These are phyloP conservation scores for Trichoderma sp. DNA, from an alignment of 2,329 filamentous ascomycete genomes.

Conservation along the genomic window DNA sequence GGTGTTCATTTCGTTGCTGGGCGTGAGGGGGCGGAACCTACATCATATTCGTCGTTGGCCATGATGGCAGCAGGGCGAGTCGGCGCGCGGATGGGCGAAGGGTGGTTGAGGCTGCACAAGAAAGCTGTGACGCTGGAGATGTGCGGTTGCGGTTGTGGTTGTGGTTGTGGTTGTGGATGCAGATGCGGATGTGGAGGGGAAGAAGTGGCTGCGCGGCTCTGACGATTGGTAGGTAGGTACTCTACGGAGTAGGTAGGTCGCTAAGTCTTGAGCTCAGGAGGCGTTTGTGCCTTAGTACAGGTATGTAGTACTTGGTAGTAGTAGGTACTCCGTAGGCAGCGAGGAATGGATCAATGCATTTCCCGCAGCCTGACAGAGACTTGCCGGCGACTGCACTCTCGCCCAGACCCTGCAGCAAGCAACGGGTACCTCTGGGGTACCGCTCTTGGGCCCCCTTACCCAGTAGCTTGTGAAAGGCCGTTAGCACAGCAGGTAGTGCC, in stretches of 20 bases:
- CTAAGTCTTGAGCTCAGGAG: constrained; percentile 22
- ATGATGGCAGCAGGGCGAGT: constrained; percentile 53
- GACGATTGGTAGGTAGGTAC: constrained; percentile 10
- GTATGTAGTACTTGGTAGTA: no score
- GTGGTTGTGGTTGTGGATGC: constrained; percentile 16
- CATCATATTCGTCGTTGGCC: constrained; percentile 99
- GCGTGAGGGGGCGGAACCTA: constrained; percentile 50
- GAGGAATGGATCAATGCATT: constrained; percentile 8
- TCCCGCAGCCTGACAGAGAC: neutral
- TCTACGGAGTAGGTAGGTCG: neutral
- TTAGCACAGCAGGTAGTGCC: constrained; percentile 6
- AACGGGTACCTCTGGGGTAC: neutral
- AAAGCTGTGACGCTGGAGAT: constrained; percentile 10
- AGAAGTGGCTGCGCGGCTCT: constrained; percentile 21
- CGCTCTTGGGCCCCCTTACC: neutral
- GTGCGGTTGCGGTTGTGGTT: constrained; percentile 17
- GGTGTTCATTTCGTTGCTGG: neutral
- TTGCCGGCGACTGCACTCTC: neutral
- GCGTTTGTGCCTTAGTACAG: no score
- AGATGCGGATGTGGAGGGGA: constrained; percentile 25
- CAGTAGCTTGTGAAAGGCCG: neutral
- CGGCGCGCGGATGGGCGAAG: neutral
- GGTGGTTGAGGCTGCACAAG: neutral
- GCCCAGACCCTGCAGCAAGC: neutral
- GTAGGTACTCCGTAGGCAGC: constrained; percentile 16